Base-by-base conservation (phyloP, 164 flowering plant species). In the Liquidambar formosana region DNA sequence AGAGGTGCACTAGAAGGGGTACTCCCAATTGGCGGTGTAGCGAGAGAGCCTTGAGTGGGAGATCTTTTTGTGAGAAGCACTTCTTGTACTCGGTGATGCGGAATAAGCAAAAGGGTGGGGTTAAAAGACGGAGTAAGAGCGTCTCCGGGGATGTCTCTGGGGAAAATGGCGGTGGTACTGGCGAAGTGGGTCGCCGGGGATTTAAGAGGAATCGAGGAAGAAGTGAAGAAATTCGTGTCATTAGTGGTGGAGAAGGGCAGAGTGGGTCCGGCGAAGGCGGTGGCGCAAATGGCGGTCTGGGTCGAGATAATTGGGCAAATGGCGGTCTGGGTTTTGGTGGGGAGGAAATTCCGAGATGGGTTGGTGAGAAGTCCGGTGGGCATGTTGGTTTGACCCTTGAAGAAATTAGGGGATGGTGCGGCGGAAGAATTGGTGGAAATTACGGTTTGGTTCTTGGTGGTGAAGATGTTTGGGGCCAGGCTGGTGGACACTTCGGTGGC, bases 11-110 rank as follows among this genome's bases (percentile, higher is more conserved):
- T 22, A 49, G 70, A 28, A 65, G 22, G n/a, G 65, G 70, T 1
- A 49, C 61, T 15, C 22, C n/a, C n/a, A n/a, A 41, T 41, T 72
- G 75, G 70, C 51, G 75, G 61, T 72, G 75, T 19, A 72, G 47
- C 11, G 70, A 61, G 61, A 72, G 61, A 47, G 75, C 33, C 44
- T 49, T 66, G 70, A 52, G 8, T 26, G 75, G 75, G 2, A 43
- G 5, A 21, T 0, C 14, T n/a, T 10, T 21, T 2, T 72, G 75
- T 41, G 61, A 66, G 65, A 72, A 52, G 46, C 70, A 72, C 26
- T 44, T 4, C 14, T 10, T 21, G 10, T 19, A 28, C 16, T 2
- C 3, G 6, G 3, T 21, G 12, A 5, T 16, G 57, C 54, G 10
- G 21, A 10, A 8, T 10, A 15, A 11, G 43, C 33, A 38, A 46